Conservation (phyloP, 2,329 filamentous ascomycete species). For the Phoma sp. region DNA sequence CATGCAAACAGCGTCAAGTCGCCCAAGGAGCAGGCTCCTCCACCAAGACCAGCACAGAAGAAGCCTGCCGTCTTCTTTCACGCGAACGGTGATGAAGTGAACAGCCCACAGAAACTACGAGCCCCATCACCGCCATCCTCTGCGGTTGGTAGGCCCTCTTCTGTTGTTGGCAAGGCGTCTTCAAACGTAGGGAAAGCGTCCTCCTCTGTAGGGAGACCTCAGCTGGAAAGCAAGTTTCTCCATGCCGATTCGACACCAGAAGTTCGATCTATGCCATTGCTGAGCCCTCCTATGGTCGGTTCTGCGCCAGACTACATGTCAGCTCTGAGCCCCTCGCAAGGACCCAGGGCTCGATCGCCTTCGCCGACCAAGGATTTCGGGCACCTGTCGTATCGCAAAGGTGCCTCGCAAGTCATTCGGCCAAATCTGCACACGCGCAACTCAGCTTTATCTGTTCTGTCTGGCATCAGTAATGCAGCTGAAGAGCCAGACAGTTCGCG, state of each 20-base stretch:
- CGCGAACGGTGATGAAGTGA: slow-evolving; percentile 56
- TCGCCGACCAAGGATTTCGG: slow-evolving; percentile 57
- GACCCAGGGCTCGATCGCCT: slow-evolving; percentile 42
- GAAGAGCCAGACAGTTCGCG: slow-evolving; percentile 33
- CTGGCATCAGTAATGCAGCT: slow-evolving; percentile 27
- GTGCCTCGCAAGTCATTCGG: slow-evolving; percentile 56
- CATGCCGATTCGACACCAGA: slow-evolving; percentile 66
- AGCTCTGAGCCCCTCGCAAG: slow-evolving; percentile 16
- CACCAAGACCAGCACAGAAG: slow-evolving; percentile 41
- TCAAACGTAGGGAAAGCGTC: slow-evolving; percentile 13
- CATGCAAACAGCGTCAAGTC: slow-evolving; percentile 76
- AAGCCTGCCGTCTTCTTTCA: slow-evolving; percentile 59
- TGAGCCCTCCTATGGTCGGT: slow-evolving; percentile 38
- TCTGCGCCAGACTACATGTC: slow-evolving; percentile 34
- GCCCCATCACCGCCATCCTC: slow-evolving; percentile 46
- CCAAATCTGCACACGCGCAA: slow-evolving; percentile 41
- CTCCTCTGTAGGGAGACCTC: slow-evolving; percentile 23
- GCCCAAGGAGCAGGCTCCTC: slow-evolving; percentile 39
- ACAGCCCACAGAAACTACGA: slow-evolving; percentile 24
- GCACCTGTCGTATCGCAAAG: slow-evolving; percentile 57
- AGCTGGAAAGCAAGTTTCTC: slow-evolving; percentile 67
- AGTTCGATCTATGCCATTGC: slow-evolving; percentile 46
- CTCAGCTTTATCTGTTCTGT: slow-evolving; percentile 41
- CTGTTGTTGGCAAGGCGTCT: slow-evolving; percentile 4
- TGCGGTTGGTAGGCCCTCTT: slow-evolving; percentile 22